phyloP scores from a whole-genome alignment of 805 yeast species.

The Yarrowia sp. region DNA sequence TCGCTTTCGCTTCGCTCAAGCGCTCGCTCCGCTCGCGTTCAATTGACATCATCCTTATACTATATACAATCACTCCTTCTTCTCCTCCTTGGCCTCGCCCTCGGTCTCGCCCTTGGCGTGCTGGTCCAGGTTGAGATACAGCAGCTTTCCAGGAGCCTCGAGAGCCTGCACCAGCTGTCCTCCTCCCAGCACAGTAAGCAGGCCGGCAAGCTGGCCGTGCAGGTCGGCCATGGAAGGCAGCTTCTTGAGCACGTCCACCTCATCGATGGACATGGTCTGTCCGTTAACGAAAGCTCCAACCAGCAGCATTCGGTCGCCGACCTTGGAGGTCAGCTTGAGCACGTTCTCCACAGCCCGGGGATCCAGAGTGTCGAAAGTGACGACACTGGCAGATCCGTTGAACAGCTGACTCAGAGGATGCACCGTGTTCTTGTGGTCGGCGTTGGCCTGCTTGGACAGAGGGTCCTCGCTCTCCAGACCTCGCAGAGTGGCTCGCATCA shows the following conservation, averaged over 20 bases:
- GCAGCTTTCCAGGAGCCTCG: slow-evolving; percentile 60
- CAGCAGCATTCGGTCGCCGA: slow-evolving; percentile 71
- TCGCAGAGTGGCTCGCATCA: slow-evolving; percentile 75
- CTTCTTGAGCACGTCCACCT: slow-evolving; percentile 63
- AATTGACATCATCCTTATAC: background rate
- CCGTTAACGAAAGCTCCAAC: slow-evolving; percentile 83
- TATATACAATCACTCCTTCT: slow-evolving; percentile 8
- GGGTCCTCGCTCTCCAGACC: slow-evolving; percentile 73
- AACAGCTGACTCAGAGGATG: slow-evolving; percentile 74
- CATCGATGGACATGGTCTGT: slow-evolving; percentile 50
- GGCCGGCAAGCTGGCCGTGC: slow-evolving; percentile 79
- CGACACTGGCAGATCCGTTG: slow-evolving; percentile 82
- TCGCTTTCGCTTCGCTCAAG: no score
- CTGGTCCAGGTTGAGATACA: slow-evolving; percentile 63
- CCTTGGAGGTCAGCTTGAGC: slow-evolving; percentile 56
- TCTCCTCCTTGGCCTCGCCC: slow-evolving; percentile 10
- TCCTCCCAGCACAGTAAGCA: slow-evolving; percentile 82
- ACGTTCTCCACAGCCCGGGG: slow-evolving; percentile 66
- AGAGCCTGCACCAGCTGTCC: slow-evolving; percentile 83
- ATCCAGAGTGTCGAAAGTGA: slow-evolving; percentile 64
- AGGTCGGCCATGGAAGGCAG: slow-evolving; percentile 70
- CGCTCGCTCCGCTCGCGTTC: no score
- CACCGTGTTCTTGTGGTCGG: slow-evolving; percentile 38
- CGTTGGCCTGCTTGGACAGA: slow-evolving; percentile 54
- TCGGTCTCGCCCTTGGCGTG: slow-evolving; percentile 22